These are phyloP conservation scores for Hanseniaspora gamundiae DNA, from an alignment of 1,139 yeast genomes.

Conservation along the genomic window DNA sequence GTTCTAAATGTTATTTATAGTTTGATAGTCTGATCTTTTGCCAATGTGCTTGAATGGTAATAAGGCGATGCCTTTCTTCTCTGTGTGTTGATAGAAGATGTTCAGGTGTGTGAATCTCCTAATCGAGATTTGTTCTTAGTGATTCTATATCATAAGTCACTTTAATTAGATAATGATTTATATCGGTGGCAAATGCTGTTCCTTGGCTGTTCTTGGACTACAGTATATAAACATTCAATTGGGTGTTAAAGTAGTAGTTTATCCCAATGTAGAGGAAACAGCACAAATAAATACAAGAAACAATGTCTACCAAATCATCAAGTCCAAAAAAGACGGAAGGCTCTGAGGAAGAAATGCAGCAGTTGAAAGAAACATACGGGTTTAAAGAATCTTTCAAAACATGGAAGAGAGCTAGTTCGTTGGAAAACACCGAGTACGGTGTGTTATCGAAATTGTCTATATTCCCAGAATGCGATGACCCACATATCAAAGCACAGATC, in stretches of 20 bases:
- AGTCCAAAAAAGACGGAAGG: not conserved
- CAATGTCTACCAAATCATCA: not conserved
- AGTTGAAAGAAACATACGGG: conserved; percentile 14
- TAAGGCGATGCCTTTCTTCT: no score
- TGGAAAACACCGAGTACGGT: conserved; percentile 31
- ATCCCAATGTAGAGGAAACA: not conserved
- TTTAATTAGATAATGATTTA: no score
- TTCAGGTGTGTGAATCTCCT: no score
- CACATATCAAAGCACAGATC: conserved; percentile 32
- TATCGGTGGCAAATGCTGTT: no score
- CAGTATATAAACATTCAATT: no score
- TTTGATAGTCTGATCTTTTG: no score
- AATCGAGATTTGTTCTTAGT: no score
- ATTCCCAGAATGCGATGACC: conserved; percentile 43
- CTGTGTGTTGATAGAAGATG: no score
- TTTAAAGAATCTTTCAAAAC: conserved; percentile 32
- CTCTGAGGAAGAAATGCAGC: not conserved
- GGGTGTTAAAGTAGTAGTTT: not conserved
- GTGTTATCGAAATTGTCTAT: conserved; percentile 44
- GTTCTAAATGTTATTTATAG: no score
- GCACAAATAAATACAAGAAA: not conserved
- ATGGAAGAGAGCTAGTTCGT: conserved; percentile 31
- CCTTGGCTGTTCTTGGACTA: no score
- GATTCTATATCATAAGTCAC: no score
- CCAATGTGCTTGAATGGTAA: no score